Evolutionary conservation across 768 basidiomycete species (phyloP), one percentile per base, ranked within the genome.

Genomic region (Suillus sp.): DNA sequence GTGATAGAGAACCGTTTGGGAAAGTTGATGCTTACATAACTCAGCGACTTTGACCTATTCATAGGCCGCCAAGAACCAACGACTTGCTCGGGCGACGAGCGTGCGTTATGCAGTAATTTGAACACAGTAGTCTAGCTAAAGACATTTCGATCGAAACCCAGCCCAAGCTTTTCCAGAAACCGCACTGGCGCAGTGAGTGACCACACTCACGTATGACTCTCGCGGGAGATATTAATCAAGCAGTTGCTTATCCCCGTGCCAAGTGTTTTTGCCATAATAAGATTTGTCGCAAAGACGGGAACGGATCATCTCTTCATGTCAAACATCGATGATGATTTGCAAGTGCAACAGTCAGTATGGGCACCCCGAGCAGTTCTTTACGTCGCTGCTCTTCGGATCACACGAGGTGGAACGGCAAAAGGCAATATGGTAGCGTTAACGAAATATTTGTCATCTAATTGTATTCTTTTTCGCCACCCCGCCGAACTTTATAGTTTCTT

Each of bases 1-100:
- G 69, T 70, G 67, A 47, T n/a, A n/a, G n/a, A n/a, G n/a, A n/a
- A n/a, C n/a, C 13, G 38, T 27, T 38, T 22, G 1, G 8, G 11
- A 16, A 40, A 38, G 14, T 6, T n/a, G 20, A 10, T 45, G 3
- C 20, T 47, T 47, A 47, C 45, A 47, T 47, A 51, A 51, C 50
- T 51, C 27, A 50, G 48, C 27, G 48, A 10, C 27, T 34, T 0
- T 48, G 3, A 3, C 14, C 22, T 45, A 45, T 45, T 45, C 22
- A 45, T 45, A 45, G n/a, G 11, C 13, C 13, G 11, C n/a, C 20
- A n/a, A n/a, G n/a, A n/a, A n/a, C n/a, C n/a, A n/a, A n/a, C n/a
- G n/a, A 47, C 45, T 13, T 22, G 45, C 45, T 22, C 45, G 13
- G n/a, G 45, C n/a, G n/a, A n/a, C n/a, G n/a, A n/a, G n/a, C 8